Conservation (phyloP, 352 stramenopile species). For the Phytophthora pistaciae region DNA sequence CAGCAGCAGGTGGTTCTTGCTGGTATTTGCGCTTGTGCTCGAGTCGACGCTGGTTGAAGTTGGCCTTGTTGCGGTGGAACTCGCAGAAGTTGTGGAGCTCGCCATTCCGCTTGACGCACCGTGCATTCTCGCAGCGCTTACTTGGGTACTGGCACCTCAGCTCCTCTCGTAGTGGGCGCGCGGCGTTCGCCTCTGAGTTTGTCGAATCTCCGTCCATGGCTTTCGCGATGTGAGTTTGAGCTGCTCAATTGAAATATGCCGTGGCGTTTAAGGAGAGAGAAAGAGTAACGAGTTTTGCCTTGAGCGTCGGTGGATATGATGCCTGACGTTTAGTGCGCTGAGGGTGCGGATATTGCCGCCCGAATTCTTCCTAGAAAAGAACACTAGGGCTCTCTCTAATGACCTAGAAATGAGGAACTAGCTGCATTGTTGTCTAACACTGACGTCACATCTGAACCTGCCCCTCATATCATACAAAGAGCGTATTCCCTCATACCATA, state of each 20-base stretch:
- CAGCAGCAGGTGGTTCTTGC: slow-evolving; percentile 5
- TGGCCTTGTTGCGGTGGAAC: slow-evolving; percentile 30
- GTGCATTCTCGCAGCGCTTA: slow-evolving; percentile 44
- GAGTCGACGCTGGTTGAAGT: slow-evolving; percentile 38
- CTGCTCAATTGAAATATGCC: not conserved
- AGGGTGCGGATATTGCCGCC: not conserved
- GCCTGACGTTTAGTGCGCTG: not conserved
- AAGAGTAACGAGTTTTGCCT: not conserved
- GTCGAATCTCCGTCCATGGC: not conserved
- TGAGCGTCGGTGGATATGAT: not conserved
- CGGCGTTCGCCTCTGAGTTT: not conserved
- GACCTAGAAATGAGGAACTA: not conserved
- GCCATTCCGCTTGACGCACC: slow-evolving; percentile 45
- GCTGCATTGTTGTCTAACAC: not conserved
- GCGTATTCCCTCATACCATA: too few relatives aligned
- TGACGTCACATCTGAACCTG: not conserved
- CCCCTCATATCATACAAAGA: not conserved
- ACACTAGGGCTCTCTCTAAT: slow-evolving; percentile 3
- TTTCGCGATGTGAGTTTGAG: not conserved
- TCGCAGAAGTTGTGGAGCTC: slow-evolving; percentile 46
- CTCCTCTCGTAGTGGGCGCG: not conserved
- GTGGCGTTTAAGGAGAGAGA: not conserved
- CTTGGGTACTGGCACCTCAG: slow-evolving; percentile 27
- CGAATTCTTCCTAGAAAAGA: not conserved
- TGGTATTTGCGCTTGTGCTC: slow-evolving; percentile 30